A percentile compares a stretch with the other conserved stretches of the same genome.
phyloP scores from a whole-genome alignment of 2,329 filamentous ascomycete species.

The Leptosphaerulina australis region DNA sequence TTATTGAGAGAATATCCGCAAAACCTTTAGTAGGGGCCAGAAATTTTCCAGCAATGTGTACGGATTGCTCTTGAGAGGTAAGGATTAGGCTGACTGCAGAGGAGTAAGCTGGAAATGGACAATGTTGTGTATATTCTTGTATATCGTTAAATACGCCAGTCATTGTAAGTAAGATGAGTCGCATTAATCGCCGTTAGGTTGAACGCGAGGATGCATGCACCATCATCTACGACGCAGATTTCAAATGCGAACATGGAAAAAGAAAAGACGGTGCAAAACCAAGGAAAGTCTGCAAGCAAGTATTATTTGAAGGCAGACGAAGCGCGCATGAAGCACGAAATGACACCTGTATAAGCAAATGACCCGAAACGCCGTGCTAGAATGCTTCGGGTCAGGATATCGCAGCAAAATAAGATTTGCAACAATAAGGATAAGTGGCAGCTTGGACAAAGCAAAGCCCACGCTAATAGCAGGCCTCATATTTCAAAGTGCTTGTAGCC shows the following conservation, averaged over 20 bases:
- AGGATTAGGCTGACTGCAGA: constrained; percentile 24
- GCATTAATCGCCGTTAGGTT: constrained; percentile 33
- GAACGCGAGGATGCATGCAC: constrained; percentile 22
- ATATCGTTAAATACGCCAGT: constrained; percentile 23
- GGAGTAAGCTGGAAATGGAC: constrained; percentile 28
- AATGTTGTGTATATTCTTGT: constrained; percentile 32
- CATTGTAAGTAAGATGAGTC: constrained; percentile 25
- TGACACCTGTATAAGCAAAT: constrained; percentile 33
- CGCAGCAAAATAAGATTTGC: constrained; percentile 39
- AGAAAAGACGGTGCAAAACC: constrained; percentile 2
- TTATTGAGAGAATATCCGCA: constrained; percentile 3
- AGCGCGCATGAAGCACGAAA: constrained; percentile 30
- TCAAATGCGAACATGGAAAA: constrained; percentile 7
- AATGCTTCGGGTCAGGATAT: constrained; percentile 43
- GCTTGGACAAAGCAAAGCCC: constrained; percentile 28
- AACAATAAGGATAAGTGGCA: constrained; percentile 33
- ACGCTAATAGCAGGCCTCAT: constrained; percentile 22
- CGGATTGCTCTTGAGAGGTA: constrained; percentile 26
- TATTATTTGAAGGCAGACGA: constrained; percentile 18
- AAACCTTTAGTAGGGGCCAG: neutral
- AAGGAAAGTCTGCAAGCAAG: constrained; percentile 5
- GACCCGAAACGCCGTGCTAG: constrained; percentile 38
- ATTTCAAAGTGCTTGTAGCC: constrained; percentile 70
- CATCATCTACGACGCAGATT: constrained; percentile 20
- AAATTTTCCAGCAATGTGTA: constrained; percentile 25